A percentile compares a stretch with the other conserved stretches of the same genome.
These are phyloP conservation scores for Scenedesmus sp. DNA, from an alignment of 163 green algal species.

Conservation along the genomic window DNA sequence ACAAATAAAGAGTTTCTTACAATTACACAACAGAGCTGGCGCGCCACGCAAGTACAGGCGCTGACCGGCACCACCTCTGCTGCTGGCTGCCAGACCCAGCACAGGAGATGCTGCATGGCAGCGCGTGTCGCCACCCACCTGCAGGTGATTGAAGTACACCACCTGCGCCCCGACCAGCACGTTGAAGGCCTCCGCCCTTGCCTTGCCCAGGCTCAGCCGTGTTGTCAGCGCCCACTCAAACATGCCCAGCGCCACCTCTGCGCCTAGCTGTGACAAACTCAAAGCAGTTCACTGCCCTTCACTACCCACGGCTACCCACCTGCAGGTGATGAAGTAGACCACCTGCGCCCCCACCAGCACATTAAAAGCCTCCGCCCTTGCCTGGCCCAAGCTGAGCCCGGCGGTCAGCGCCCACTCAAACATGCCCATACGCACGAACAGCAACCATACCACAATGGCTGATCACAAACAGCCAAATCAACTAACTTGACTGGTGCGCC, in stretches of 20 bases:
- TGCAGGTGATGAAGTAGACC: conserved; percentile 54
- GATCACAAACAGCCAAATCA: too few relatives aligned
- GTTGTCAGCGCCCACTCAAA: too few relatives aligned
- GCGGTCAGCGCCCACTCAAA: background rate
- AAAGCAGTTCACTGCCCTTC: too few relatives aligned
- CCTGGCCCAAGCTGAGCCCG: background rate
- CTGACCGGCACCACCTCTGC: background rate
- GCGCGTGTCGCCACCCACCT: background rate
- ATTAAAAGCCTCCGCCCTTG: background rate
- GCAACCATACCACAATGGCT: too few relatives aligned
- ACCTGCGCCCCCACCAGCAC: conserved; percentile 20
- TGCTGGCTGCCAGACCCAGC: background rate
- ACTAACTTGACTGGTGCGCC: too few relatives aligned
- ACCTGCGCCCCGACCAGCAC: conserved; percentile 20
- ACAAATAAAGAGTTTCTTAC: too few relatives aligned
- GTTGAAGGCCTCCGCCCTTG: background rate
- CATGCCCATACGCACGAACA: too few relatives aligned
- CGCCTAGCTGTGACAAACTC: conserved; percentile 47
- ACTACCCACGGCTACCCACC: conserved; percentile 3
- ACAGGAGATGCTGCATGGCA: background rate
- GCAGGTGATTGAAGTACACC: conserved; percentile 44
- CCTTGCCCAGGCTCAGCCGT: background rate
- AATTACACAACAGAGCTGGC: too few relatives aligned
- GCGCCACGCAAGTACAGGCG: background rate
- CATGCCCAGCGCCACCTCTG: conserved; percentile 31